Conservation (phyloP, 805 yeast genomes). For the Schwanniomyces yamadae region DNA sequence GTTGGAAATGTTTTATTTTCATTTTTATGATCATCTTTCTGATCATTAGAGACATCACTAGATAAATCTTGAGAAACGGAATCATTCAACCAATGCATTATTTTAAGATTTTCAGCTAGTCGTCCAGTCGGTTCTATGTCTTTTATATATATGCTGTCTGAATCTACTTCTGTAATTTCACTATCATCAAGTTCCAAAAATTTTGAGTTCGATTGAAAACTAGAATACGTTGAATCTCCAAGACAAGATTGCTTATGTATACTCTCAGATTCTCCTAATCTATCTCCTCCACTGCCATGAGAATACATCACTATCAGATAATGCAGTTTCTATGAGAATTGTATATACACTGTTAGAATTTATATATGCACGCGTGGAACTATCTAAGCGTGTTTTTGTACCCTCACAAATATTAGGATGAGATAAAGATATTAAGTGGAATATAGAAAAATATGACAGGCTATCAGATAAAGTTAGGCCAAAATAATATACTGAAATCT, state of each 20-base stretch:
- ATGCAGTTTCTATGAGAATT: too few species aligned
- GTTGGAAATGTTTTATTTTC: background rate
- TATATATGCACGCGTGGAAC: background rate
- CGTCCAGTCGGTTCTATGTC: too few species aligned
- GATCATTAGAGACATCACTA: background rate
- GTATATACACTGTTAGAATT: too few species aligned
- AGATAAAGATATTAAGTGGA: background rate
- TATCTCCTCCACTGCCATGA: too few species aligned
- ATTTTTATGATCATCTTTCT: background rate
- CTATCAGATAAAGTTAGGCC: conserved; percentile 20
- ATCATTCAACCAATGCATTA: too few species aligned
- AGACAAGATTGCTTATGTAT: too few species aligned
- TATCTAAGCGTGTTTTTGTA: conserved; percentile 1
- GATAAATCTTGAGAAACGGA: too few species aligned
- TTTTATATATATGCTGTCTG: background rate
- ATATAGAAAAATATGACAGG: conserved; percentile 17
- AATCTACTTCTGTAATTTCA: conserved; percentile 12
- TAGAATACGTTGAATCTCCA: conserved; percentile 1
- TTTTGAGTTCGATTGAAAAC: conserved; percentile 1
- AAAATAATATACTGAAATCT: conserved; percentile 9
- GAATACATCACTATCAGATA: too few species aligned
- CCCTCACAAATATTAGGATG: background rate
- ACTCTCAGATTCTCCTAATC: too few species aligned
- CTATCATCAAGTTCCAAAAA: conserved; percentile 7
- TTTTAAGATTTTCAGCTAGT: too few species aligned